Evolutionary conservation across 2,329 filamentous ascomycete genomes (phyloP).

Genomic region (Penicillium sp.): DNA sequence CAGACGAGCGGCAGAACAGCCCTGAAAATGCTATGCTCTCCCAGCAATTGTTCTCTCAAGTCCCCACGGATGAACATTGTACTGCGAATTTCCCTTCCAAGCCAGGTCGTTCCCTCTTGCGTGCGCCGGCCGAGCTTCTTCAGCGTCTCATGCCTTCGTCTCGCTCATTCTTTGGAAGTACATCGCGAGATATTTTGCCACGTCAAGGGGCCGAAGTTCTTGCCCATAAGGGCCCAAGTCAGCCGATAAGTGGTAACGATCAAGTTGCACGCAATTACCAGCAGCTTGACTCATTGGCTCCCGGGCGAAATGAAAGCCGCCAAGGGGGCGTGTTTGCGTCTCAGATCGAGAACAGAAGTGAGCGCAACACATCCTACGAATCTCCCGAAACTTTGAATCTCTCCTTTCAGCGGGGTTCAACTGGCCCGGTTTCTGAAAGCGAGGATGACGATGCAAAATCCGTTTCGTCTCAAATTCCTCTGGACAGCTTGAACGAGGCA

Average conservation of each 20-base stretch:
- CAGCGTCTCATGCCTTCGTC: constrained; percentile 2
- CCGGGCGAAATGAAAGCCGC: background rate
- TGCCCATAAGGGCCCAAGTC: background rate
- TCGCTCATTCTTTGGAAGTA: background rate
- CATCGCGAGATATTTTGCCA: background rate
- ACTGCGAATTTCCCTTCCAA: background rate
- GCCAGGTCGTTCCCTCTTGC: background rate
- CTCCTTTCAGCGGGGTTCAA: background rate
- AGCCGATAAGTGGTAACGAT: background rate
- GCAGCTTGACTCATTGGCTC: background rate
- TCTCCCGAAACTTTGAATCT: background rate
- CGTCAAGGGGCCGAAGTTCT: background rate
- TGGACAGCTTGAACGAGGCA: background rate
- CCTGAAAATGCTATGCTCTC: background rate
- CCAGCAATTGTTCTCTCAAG: constrained; percentile 16
- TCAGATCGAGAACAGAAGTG: background rate
- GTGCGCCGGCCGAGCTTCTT: constrained; percentile 10
- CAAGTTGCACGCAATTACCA: background rate
- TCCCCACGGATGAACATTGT: background rate
- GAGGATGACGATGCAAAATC: background rate
- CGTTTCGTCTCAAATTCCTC: background rate
- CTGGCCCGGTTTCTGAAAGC: background rate
- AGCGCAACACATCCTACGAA: background rate
- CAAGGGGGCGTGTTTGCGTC: background rate
- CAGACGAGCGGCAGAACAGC: background rate